These are phyloP conservation scores for Lophiostoma macrostomum DNA, from an alignment of 495 filamentous ascomycete genomes.

Conservation along the genomic window DNA sequence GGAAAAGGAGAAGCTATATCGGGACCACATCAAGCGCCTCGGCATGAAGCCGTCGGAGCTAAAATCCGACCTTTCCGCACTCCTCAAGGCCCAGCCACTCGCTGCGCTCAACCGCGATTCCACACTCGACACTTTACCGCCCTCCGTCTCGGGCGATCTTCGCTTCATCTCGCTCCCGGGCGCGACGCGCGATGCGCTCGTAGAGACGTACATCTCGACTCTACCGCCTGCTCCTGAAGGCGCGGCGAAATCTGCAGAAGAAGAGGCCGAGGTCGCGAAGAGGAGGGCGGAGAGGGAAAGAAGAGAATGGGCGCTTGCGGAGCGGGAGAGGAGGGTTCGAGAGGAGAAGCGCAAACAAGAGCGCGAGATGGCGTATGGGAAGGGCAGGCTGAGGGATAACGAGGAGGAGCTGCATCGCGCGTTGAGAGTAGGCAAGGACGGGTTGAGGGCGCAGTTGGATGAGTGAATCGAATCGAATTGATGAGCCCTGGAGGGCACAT, in stretches of 20 bases:
- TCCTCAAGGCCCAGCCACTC: slow-evolving; percentile 68
- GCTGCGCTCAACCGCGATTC: slow-evolving; percentile 65
- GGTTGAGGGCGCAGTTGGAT: slow-evolving; percentile 39
- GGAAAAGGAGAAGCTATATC: slow-evolving; percentile 86
- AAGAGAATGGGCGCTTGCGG: slow-evolving; percentile 71
- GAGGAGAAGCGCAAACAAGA: slow-evolving; percentile 70
- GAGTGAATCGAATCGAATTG: no score
- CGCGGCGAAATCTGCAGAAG: slow-evolving; percentile 49
- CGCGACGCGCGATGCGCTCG: slow-evolving; percentile 65
- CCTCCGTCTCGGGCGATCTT: slow-evolving; percentile 67
- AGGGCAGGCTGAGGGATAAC: slow-evolving; percentile 66
- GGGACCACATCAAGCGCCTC: slow-evolving; percentile 76
- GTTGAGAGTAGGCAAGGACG: slow-evolving; percentile 71
- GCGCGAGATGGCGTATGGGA: slow-evolving; percentile 63
- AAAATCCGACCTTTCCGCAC: slow-evolving; percentile 73
- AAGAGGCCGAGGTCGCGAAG: slow-evolving; percentile 56
- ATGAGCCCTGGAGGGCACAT: no score
- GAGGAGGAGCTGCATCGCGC: slow-evolving; percentile 76
- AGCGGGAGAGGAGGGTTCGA: slow-evolving; percentile 68
- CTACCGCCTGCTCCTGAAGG: slow-evolving; percentile 63
- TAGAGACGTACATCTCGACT: slow-evolving; percentile 72
- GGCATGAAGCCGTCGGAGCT: slow-evolving; percentile 71
- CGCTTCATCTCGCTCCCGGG: slow-evolving; percentile 77
- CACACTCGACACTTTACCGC: slow-evolving; percentile 61
- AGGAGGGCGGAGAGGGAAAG: slow-evolving; percentile 62